Base-by-base conservation (phyloP, 2,329 filamentous ascomycete species). In the Aureobasidium lini region DNA sequence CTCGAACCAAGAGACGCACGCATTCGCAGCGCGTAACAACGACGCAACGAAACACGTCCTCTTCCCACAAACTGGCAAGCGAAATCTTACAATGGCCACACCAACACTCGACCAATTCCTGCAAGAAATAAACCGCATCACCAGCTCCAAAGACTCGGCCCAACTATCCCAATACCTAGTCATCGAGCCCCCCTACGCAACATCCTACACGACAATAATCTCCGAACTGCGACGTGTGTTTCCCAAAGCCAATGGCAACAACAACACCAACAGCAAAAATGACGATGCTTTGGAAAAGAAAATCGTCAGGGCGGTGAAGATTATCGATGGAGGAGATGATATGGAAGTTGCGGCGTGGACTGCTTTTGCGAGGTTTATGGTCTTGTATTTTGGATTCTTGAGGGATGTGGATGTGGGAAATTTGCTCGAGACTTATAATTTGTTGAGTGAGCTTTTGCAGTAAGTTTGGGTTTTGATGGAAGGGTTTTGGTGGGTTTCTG, bases 361-460 rank as follows among this genome's bases (percentile, higher is more conserved):
- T 0, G 84, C 87, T 1, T 90, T 96, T 70, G 78, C 87, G 52
- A 81, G 84, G 2, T 95, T 96, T 68, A 83, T 95, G 71, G 87
- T 84, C 66, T 84, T 90, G 52, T 96, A 95, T 68, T 79, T 96
- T 64, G 77, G 82, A 46, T 95, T 92, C 66, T 84, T 93, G 77
- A 79, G 91, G 59, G 89, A 95, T 67, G 85, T 93, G 56, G 81
- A 95, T 66, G 85, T 88, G 52, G 82, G 85, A 11, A 86, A 95
- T 67, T 75, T 94, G 42, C 75, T 93, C 31, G 81, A 83, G 59
- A 87, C 91, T 4, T 90, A 95, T 69, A 81, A 89, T 60, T 73
- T 87, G 66, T 80, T 96, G 58, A 89, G 84, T 63, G 82, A 81
- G 0, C 75, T 96, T 31, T 81, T 92, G 50, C 88, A 88, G 88